phyloP scores from a whole-genome alignment of 23 red algal genomes.

The Gracilaria vermiculophylla region DNA sequence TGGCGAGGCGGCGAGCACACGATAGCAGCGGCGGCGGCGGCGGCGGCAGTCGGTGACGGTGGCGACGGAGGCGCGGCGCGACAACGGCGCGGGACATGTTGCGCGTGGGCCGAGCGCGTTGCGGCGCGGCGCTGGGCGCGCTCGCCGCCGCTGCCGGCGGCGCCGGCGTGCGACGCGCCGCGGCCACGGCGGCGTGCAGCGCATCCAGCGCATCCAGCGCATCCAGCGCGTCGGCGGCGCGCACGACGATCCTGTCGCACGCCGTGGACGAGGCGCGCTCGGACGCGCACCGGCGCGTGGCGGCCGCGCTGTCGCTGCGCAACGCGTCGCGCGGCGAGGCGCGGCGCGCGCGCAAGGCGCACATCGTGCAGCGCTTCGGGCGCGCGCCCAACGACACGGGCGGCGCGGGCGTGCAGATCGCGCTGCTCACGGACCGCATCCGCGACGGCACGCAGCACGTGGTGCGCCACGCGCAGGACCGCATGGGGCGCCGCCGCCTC shows the following conservation, averaged over 20 bases:
- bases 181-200: neutral
- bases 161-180: too few species aligned
- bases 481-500: conserved; percentile 29
- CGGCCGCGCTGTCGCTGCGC: neutral
- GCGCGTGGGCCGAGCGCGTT: too few species aligned
- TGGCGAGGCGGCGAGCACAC: too few species aligned
- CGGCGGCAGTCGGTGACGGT: too few species aligned
- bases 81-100: too few species aligned
- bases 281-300: neutral
- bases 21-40: too few species aligned
- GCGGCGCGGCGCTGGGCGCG: too few species aligned
- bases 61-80: too few species aligned
- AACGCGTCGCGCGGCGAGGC: neutral
- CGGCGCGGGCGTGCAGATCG: conserved; percentile 1
- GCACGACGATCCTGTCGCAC: neutral
- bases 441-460: conserved; percentile 34
- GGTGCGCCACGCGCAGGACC: conserved; percentile 20
- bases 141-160: too few species aligned
- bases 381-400: neutral
- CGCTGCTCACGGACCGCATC: conserved; percentile 40
- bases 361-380: neutral
- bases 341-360: neutral
- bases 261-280: neutral
- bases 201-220: neutral
- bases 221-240: neutral